phyloP scores from a whole-genome alignment of 75 land plant genomes.

The Isoetes taiwanensis region DNA sequence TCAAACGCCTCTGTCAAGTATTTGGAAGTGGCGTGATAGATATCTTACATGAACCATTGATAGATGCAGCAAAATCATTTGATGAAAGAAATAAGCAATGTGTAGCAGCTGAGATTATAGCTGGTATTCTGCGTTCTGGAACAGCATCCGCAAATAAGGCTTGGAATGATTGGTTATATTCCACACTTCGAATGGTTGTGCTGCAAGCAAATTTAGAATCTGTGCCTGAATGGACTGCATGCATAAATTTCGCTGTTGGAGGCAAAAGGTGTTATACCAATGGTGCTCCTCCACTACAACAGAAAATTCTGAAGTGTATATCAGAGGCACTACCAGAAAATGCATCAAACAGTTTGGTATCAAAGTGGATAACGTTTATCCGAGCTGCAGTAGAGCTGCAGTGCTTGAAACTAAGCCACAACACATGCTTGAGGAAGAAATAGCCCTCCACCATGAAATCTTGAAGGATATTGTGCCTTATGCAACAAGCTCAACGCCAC shows the following conservation, averaged over 20 bases:
- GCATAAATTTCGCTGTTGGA: constrained; percentile 79
- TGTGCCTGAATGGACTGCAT: constrained; percentile 83
- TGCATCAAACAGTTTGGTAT: constrained; percentile 50
- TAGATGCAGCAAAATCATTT: constrained; percentile 43
- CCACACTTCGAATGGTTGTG: constrained; percentile 41
- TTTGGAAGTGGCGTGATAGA: constrained; percentile 53
- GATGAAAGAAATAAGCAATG: constrained; percentile 79
- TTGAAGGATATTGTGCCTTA: no score
- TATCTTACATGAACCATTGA: constrained; percentile 55
- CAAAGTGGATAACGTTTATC: constrained; percentile 68
- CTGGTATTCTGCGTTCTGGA: constrained; percentile 89
- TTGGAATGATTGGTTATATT: constrained; percentile 67
- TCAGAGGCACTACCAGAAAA: constrained; percentile 38
- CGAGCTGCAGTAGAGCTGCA: no score
- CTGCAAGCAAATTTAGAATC: constrained; percentile 62
- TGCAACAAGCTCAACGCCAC: no score
- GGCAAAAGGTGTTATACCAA: constrained; percentile 77
- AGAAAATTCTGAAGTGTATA: constrained; percentile 53
- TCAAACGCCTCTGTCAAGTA: constrained; percentile 75
- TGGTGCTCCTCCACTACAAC: constrained; percentile 52
- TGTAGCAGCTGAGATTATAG: constrained; percentile 90
- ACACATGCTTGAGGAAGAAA: no score
- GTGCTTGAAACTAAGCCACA: no score
- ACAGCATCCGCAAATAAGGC: constrained; percentile 41
- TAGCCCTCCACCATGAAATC: no score